Conservation (phyloP, 345 rosid species). For the Sonneratia alba region DNA sequence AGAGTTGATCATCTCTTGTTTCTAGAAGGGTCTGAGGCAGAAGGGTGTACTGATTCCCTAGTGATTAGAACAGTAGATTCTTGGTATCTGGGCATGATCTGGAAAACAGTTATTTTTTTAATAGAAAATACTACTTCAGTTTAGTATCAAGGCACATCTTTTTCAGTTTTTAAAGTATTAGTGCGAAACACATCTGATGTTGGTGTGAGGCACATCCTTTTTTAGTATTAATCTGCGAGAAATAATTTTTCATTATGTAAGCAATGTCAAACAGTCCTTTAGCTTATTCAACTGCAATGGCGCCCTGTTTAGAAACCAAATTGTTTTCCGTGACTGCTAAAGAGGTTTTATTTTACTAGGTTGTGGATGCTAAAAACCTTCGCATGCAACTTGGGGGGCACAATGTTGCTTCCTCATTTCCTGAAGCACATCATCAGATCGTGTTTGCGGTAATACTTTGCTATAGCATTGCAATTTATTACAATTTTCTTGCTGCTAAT, state of each 20-base stretch:
- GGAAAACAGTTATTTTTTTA: not conserved
- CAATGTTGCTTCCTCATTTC: slow-evolving; percentile 54
- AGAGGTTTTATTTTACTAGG: slow-evolving; percentile 34
- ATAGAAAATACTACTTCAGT: not conserved
- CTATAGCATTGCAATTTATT: not conserved
- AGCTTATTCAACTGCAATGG: not conserved
- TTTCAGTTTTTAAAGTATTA: not conserved
- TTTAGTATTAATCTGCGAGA: too few species aligned
- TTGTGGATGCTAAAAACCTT: slow-evolving; percentile 93
- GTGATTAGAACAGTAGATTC: not conserved
- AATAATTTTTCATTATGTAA: not conserved
- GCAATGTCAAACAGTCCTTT: not conserved
- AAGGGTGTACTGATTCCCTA: not conserved
- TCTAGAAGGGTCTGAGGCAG: not conserved
- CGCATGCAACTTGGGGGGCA: slow-evolving; percentile 55
- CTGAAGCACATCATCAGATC: slow-evolving; percentile 86
- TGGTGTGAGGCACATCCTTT: too few species aligned
- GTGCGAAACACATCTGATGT: not conserved
- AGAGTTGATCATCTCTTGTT: not conserved
- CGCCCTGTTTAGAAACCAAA: not conserved
- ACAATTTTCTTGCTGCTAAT: not conserved
- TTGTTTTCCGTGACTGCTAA: not conserved
- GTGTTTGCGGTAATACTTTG: slow-evolving; percentile 70
- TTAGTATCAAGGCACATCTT: too few species aligned
- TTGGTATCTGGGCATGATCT: not conserved